phyloP scores from a whole-genome alignment of 768 basidiomycete species.

The Termitomyces sp. region DNA sequence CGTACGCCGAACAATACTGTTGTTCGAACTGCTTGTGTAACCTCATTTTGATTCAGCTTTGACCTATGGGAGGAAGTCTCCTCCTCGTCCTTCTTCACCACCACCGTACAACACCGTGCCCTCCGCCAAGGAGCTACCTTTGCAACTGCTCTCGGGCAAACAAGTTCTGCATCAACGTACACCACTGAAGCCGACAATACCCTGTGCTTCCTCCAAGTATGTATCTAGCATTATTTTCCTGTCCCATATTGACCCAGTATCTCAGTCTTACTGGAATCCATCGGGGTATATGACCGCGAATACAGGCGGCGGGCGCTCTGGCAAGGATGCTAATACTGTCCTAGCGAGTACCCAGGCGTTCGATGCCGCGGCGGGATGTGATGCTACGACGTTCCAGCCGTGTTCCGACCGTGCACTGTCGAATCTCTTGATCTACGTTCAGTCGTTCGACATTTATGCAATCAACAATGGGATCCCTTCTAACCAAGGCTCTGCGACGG shows the following conservation, averaged over 20 bases:
- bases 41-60: conserved; percentile 41
- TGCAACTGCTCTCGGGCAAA: conserved; percentile 54
- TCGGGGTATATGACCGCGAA: conserved; percentile 67
- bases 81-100: conserved; percentile 79
- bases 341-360: conserved; percentile 78
- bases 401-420: conserved; percentile 74
- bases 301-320: conserved; percentile 70
- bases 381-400: conserved; percentile 69
- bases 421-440: conserved; percentile 59
- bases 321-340: conserved; percentile 70
- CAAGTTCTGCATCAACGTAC: conserved; percentile 39
- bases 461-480: conserved; percentile 56
- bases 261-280: conserved; percentile 73
- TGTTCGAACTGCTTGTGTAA: neutral
- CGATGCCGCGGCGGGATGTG: conserved; percentile 67
- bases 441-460: conserved; percentile 66
- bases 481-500: conserved; percentile 61
- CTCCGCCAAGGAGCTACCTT: conserved; percentile 64
- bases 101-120: conserved; percentile 72
- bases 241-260: neutral
- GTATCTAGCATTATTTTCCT: neutral
- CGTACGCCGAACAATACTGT: conserved; percentile 18
- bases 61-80: conserved; percentile 75
- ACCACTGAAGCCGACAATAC: conserved; percentile 53
- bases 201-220: conserved; percentile 74